Base-by-base conservation (phyloP, 1,284 basidiomycete species). In the Omphalotus olearius region DNA sequence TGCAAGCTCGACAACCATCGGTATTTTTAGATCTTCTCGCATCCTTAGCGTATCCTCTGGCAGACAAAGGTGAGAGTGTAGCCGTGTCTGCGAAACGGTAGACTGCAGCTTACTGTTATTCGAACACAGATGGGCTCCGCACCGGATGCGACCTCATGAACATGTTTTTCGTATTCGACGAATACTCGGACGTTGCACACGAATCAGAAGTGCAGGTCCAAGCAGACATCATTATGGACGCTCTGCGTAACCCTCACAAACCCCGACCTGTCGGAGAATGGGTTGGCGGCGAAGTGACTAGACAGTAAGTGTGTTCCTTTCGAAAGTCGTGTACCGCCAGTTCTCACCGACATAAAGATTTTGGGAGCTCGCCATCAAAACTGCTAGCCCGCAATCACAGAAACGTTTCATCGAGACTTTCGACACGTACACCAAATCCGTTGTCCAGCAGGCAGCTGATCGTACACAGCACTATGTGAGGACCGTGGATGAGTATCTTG, bases 361-460 rank as follows among this genome's bases (percentile, higher is more conserved):
- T 57, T 76, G 72, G 72, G 51, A 57, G 28, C 61, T 63, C 30
- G 66, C 69, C 6, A 61, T 67, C 1, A 57, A 64, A 49, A 66
- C 58, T 3, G 66, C 69, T 10, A 70, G 64, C 17, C 60, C 64
- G 0, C 60, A 59, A 6, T 63, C 71, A 16, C 66, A 66, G 42
- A 58, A 65, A 18, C 71, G 67, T 44, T 72, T 78, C 52, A 59
- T 76, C 39, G 58, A 68, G 6, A 64, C 61, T 28, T 71, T 75
- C 52, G 60, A 61, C 23, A 56, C 55, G 14, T 78, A 75, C 56
- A 64, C 69, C 43, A 62, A 71, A 17, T 59, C 72, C 5, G 68
- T 77, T 25, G 68, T 71, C 33, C 61, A 70, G 45, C 67, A 78
- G 57, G 75, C 75, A 1, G 58, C 59, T 1, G 72, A 76, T 56